Evolutionary conservation across 1,139 yeast species (phyloP).

Genomic region (Suhomyces guaymorum): DNA sequence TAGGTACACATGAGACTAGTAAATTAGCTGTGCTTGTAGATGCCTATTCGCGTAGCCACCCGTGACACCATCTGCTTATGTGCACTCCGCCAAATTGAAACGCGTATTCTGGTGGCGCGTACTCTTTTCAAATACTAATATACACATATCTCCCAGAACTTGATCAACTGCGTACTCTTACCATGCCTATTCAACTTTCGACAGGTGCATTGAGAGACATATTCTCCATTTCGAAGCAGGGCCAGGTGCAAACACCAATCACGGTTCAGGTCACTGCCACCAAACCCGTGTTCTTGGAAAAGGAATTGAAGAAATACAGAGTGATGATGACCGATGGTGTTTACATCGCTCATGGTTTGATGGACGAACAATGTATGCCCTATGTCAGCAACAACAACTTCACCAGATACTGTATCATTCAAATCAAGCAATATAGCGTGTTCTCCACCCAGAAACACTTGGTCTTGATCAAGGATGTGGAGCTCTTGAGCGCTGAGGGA

Average conservation of each 20-base stretch:
- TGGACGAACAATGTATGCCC: constrained; percentile 59
- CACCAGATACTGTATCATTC: constrained; percentile 33
- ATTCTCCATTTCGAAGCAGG: constrained; percentile 17
- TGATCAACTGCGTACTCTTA: no score
- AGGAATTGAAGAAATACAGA: constrained; percentile 51
- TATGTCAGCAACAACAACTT: constrained; percentile 51
- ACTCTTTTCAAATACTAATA: no score
- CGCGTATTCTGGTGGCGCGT: constrained; percentile 9
- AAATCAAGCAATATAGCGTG: constrained; percentile 46
- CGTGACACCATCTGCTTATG: neutral
- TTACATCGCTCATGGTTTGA: constrained; percentile 62
- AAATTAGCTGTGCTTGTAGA: no score
- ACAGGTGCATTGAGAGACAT: constrained; percentile 18
- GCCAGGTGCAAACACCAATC: constrained; percentile 28
- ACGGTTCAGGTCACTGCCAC: constrained; percentile 51
- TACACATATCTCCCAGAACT: no score
- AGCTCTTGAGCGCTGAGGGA: constrained; percentile 43
- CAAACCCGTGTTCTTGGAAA: constrained; percentile 44
- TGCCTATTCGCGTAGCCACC: neutral
- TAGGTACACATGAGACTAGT: no score
- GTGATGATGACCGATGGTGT: constrained; percentile 66
- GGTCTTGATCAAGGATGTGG: constrained; percentile 53
- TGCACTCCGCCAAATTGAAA: neutral
- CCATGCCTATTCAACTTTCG: constrained; percentile 13
- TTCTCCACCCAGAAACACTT: constrained; percentile 55